Percentiles rank a stretch among this genome's conserved stretches.
phyloP scores from a whole-genome alignment of 768 basidiomycete genomes.

The Amanita pallidorosea region DNA sequence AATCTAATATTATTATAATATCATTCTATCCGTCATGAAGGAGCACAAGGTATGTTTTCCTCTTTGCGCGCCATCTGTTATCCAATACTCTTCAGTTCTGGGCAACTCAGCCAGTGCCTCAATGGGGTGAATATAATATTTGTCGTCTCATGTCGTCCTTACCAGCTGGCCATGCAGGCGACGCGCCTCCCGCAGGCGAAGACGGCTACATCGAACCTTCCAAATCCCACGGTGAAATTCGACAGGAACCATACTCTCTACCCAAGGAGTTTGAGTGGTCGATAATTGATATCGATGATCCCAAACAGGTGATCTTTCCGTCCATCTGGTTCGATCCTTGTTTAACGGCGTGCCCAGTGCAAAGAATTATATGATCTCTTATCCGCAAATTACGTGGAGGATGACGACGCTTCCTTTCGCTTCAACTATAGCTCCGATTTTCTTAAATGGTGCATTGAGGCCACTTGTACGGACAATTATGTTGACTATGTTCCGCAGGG shows the following conservation, averaged over 20 bases:
- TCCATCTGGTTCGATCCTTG: background rate
- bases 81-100: conserved; percentile 59
- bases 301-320: conserved; percentile 48
- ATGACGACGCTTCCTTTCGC: conserved; percentile 90
- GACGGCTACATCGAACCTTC: conserved; percentile 89
- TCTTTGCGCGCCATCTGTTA: background rate
- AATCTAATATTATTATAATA: background rate
- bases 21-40: conserved; percentile 37
- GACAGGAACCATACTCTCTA: conserved; percentile 79
- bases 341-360: conserved; percentile 33
- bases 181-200: conserved; percentile 42
- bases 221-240: conserved; percentile 65
- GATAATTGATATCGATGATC: conserved; percentile 66
- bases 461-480: conserved; percentile 1
- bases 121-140: conserved; percentile 39
- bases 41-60: conserved; percentile 67
- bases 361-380: conserved; percentile 89
- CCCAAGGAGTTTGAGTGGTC: conserved; percentile 94
- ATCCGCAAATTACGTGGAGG: conserved; percentile 93
- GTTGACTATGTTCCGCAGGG: conserved; percentile 39
- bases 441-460: conserved; percentile 61
- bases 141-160: background rate
- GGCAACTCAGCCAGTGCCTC: conserved; percentile 96
- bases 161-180: conserved; percentile 28
- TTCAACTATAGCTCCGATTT: conserved; percentile 96